Percentiles rank a stretch among this genome's conserved stretches.
Evolutionary conservation across 345 rosid genomes (phyloP).

Genomic region (Chamaenerion angustifolium): DNA sequence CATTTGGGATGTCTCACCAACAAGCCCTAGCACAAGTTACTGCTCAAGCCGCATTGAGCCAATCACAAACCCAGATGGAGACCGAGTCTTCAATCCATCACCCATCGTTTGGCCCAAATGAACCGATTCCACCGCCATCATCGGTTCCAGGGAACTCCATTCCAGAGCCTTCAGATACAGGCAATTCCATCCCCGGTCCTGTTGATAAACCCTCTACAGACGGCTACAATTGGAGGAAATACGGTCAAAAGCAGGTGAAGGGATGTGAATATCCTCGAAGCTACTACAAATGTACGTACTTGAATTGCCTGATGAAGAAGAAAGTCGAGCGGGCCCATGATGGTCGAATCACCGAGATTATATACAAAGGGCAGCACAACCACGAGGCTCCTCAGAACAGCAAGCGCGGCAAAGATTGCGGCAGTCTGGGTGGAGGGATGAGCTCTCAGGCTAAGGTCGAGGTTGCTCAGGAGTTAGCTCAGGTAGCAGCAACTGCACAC

Average conservation of each 20-base stretch:
- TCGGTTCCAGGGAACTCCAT: constrained; percentile 24
- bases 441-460: constrained; percentile 32
- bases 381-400: constrained; percentile 62
- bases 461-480: constrained; percentile 19
- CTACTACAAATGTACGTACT: constrained; percentile 86
- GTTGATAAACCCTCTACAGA: constrained; percentile 83
- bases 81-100: constrained; percentile 23
- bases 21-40: constrained; percentile 76
- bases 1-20: constrained; percentile 74
- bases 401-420: constrained; percentile 46
- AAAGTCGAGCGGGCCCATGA: constrained; percentile 80
- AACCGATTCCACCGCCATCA: constrained; percentile 26
- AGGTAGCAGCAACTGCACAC: constrained; percentile 12
- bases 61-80: constrained; percentile 28
- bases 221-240: constrained; percentile 94
- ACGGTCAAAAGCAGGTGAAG: constrained; percentile 92
- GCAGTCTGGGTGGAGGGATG: constrained; percentile 20
- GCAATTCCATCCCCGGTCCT: constrained; percentile 19
- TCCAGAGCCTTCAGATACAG: constrained; percentile 27
- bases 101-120: constrained; percentile 15
- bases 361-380: constrained; percentile 87
- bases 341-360: constrained; percentile 84
- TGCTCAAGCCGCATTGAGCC: constrained; percentile 50
- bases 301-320: constrained; percentile 74
- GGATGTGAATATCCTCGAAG: constrained; percentile 92